Evolutionary conservation across 768 basidiomycete genomes (phyloP).

Genomic region (Phylloporus rhodoxanthus): DNA sequence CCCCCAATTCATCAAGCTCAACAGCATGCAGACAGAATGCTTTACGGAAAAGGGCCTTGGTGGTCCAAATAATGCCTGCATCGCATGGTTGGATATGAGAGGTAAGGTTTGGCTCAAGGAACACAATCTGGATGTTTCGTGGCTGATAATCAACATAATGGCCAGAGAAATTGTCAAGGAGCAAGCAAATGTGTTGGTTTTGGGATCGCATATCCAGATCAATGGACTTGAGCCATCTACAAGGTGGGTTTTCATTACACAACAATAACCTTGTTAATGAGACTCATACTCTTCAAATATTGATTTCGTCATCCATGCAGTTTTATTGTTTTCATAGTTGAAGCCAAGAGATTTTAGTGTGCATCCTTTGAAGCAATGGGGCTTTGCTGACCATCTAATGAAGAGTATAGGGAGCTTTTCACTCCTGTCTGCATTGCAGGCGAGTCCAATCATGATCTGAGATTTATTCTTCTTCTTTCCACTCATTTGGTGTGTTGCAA

Average conservation of each 20-base stretch:
- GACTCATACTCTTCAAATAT: neutral
- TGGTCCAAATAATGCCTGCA: neutral
- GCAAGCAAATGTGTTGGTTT: neutral
- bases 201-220: neutral
- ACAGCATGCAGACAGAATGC: neutral
- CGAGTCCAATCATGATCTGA: conserved; percentile 9
- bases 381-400: conserved; percentile 32
- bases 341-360: neutral
- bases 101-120: no score
- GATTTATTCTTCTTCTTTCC: conserved; percentile 16
- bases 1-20: neutral
- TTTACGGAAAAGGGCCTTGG: conserved; percentile 26
- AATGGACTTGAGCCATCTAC: neutral
- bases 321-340: neutral
- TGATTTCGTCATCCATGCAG: neutral
- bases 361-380: conserved; percentile 24
- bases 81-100: neutral
- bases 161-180: conserved; percentile 1
- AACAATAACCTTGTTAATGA: no score
- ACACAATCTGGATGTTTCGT: neutral
- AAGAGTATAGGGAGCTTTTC: conserved; percentile 30
- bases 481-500: conserved; percentile 16
- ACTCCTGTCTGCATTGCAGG: conserved; percentile 15
- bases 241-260: no score
- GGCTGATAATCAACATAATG: neutral